These are phyloP conservation scores for Neurospora cerealis DNA, from an alignment of 495 filamentous ascomycete genomes.

Conservation along the genomic window DNA sequence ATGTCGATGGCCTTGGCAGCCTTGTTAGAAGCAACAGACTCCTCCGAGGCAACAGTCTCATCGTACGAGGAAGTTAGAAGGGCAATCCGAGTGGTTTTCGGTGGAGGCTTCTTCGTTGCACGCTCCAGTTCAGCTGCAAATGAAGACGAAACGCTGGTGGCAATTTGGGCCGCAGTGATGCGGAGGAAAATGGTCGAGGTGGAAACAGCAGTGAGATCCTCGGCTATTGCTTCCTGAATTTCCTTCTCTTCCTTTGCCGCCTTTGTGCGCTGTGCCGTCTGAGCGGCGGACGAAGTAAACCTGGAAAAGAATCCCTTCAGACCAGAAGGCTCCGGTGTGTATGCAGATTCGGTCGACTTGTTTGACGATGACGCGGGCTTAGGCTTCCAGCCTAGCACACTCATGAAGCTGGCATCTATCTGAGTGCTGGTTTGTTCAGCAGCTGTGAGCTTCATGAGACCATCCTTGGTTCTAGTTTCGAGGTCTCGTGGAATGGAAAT, in stretches of 20 bases:
- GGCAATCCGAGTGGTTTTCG: constrained; percentile 71
- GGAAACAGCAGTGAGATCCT: constrained; percentile 55
- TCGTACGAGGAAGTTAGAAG: constrained; percentile 88
- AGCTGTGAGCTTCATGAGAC: constrained; percentile 67
- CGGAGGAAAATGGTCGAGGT: constrained; percentile 77
- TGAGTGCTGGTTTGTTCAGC: constrained; percentile 75
- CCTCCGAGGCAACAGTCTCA: constrained; percentile 57
- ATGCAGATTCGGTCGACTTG: constrained; percentile 30
- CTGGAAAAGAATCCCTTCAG: constrained; percentile 74
- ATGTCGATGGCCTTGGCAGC: constrained; percentile 57
- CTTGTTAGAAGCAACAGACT: constrained; percentile 25
- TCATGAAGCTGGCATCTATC: constrained; percentile 88
- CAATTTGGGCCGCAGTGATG: constrained; percentile 73
- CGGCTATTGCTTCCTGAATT: constrained; percentile 44
- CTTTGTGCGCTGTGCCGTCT: constrained; percentile 32
- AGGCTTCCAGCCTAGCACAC: constrained; percentile 72
- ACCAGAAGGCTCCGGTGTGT: constrained; percentile 39
- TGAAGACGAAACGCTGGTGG: constrained; percentile 52
- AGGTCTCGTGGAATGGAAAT: constrained; percentile 72
- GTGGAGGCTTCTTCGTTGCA: constrained; percentile 93
- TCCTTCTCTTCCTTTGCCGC: constrained; percentile 42
- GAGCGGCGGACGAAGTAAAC: constrained; percentile 40
- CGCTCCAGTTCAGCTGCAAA: constrained; percentile 85
- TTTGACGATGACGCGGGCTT: constrained; percentile 28
- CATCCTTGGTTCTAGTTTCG: constrained; percentile 69